phyloP scores from a whole-genome alignment of 495 filamentous ascomycete genomes.

The Aspergillus ellipticus region DNA sequence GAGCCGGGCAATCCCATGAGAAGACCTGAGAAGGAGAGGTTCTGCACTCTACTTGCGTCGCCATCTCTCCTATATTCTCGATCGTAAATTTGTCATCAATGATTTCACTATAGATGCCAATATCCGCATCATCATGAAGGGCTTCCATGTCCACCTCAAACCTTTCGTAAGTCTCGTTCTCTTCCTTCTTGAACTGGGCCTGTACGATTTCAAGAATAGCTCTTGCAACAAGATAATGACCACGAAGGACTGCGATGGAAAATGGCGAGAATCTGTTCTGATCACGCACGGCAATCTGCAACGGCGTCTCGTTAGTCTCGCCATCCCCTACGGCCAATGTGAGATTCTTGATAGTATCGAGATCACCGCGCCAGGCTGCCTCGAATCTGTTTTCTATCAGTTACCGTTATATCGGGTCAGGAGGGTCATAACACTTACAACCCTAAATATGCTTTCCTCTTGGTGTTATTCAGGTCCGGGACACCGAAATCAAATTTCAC shows the following conservation, averaged over 20 bases:
- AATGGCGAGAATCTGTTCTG: conserved; percentile 49
- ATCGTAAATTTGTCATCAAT: conserved; percentile 63
- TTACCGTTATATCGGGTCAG: conserved; percentile 4
- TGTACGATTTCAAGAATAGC: conserved; percentile 62
- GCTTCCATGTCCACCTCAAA: conserved; percentile 2
- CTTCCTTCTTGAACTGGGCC: conserved; percentile 56
- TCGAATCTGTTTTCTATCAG: conserved; percentile 50
- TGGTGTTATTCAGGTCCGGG: conserved; percentile 48
- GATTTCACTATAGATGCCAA: conserved; percentile 39
- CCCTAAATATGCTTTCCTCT: conserved; percentile 52
- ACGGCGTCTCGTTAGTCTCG: conserved; percentile 42
- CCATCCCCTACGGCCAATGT: conserved; percentile 45
- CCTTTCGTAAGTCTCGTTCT: conserved; percentile 28
- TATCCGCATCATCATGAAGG: conserved; percentile 41
- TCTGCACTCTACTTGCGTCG: conserved; percentile 57
- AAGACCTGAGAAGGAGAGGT: conserved; percentile 48
- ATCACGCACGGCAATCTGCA: conserved; percentile 59
- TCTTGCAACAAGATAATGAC: conserved; percentile 57
- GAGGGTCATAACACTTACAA: conserved; percentile 31
- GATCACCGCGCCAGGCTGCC: conserved; percentile 65
- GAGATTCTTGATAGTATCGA: conserved; percentile 47
- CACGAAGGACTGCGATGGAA: conserved; percentile 58
- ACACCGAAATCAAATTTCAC: conserved; percentile 46
- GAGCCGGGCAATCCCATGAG: conserved; percentile 21
- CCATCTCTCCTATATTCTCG: conserved; percentile 64